These are phyloP conservation scores for Aspergillus cavernicola DNA, from an alignment of 495 filamentous ascomycete species.

Conservation along the genomic window DNA sequence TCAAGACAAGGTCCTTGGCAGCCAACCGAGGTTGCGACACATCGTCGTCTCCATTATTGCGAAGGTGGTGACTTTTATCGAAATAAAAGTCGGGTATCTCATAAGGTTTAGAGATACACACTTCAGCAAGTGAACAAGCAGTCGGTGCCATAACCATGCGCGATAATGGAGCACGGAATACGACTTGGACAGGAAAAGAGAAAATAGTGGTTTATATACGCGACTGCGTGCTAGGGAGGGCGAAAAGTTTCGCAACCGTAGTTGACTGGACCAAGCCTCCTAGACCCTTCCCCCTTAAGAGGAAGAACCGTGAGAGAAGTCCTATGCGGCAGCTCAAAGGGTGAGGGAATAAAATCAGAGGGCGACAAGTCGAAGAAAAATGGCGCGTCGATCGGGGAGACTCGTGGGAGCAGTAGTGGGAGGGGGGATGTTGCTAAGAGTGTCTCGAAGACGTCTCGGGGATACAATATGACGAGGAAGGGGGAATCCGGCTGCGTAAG, in stretches of 20 bases:
- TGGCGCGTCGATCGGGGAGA: conserved; percentile 47
- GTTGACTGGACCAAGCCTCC: conserved; percentile 80
- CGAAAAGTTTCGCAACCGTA: conserved; percentile 81
- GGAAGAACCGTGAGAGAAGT: conserved; percentile 93
- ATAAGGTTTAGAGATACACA: conserved; percentile 37
- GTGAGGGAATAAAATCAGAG: conserved; percentile 51
- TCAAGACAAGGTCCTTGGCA: conserved; percentile 62
- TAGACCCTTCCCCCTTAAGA: conserved; percentile 92
- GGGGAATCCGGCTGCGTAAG: conserved; percentile 59
- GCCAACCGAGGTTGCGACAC: conserved; percentile 45
- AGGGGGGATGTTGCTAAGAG: conserved; percentile 67
- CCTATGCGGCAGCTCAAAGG: conserved; percentile 97
- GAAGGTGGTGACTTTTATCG: conserved; percentile 24
- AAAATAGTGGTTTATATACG: conserved; percentile 21
- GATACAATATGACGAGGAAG: conserved; percentile 78
- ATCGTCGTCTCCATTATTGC: conserved; percentile 40
- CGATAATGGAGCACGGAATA: conserved; percentile 31
- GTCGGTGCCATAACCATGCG: conserved; percentile 69
- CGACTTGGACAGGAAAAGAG: conserved; percentile 13
- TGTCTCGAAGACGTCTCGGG: conserved; percentile 54
- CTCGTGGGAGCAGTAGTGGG: conserved; percentile 57
- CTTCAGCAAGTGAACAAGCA: conserved; percentile 55
- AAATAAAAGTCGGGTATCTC: conserved; percentile 29
- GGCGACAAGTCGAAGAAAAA: conserved; percentile 50
- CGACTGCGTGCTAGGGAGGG: conserved; percentile 74